Evolutionary conservation across 352 stramenopile genomes (phyloP).

Genomic region (Pythium folliculosum): DNA sequence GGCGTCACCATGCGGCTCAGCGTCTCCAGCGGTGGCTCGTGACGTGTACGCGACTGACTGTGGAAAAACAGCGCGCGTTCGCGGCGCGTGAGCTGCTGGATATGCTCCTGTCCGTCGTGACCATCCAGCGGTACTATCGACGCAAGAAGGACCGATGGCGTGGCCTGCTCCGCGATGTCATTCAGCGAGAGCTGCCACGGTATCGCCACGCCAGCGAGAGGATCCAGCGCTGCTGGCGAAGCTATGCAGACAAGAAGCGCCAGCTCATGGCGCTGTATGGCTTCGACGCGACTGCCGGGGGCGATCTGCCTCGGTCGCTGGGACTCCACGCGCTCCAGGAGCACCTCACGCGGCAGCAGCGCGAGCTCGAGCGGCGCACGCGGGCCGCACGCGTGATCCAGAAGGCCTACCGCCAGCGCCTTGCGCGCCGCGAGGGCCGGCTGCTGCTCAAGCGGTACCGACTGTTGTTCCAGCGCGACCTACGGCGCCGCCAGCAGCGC

Average conservation of each 20-base stretch:
- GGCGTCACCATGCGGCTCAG: background rate
- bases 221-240: background rate
- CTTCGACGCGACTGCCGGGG: background rate
- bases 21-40: conserved; percentile 7
- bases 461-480: conserved; percentile 47
- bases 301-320: background rate
- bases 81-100: conserved; percentile 24
- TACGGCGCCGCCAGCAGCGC: conserved; percentile 51
- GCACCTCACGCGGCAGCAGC: conserved; percentile 29
- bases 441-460: conserved; percentile 46
- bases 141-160: conserved; percentile 39
- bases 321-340: conserved; percentile 25
- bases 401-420: conserved; percentile 27
- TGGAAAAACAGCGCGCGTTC: conserved; percentile 18
- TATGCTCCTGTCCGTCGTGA: conserved; percentile 31
- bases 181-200: conserved; percentile 37
- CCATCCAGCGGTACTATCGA: conserved; percentile 46
- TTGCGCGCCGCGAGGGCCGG: conserved; percentile 38
- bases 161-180: conserved; percentile 25
- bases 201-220: background rate
- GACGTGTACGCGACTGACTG: background rate
- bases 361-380: background rate
- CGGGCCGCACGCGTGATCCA: conserved; percentile 34
- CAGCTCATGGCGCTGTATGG: background rate
- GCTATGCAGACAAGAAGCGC: background rate